Conservation (phyloP, 352 stramenopile species). For the Ochromonadaceae sp. region DNA sequence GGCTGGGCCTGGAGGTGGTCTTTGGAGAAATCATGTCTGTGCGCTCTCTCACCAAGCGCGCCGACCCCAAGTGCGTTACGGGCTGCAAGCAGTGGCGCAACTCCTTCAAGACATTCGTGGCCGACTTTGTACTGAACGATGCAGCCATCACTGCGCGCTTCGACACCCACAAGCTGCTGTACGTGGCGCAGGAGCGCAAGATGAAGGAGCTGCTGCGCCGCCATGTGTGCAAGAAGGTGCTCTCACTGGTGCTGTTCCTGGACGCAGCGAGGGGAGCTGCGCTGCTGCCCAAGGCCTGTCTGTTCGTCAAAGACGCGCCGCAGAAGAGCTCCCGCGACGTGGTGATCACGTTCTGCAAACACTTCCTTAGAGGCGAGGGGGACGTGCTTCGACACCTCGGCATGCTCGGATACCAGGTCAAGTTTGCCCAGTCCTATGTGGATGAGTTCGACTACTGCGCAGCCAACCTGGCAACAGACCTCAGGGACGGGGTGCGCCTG, state of each 20-base stretch:
- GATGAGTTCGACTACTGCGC: slow-evolving; percentile 83
- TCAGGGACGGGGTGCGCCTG: slow-evolving; percentile 82
- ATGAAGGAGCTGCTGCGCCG: slow-evolving; percentile 53
- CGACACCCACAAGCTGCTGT: no score
- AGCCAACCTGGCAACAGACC: slow-evolving; percentile 68
- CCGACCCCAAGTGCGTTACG: no score
- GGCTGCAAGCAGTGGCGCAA: no score
- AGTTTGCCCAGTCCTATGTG: slow-evolving; percentile 67
- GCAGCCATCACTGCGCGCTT: no score
- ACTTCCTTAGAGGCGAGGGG: slow-evolving; percentile 76
- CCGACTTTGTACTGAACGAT: no score
- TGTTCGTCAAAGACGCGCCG: slow-evolving; percentile 46
- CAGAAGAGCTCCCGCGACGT: slow-evolving; percentile 78
- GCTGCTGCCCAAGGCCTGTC: slow-evolving; percentile 24
- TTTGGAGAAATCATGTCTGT: neutral
- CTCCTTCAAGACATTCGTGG: no score
- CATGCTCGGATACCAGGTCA: slow-evolving; percentile 57
- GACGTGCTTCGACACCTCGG: slow-evolving; percentile 80
- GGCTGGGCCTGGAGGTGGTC: slow-evolving; percentile 55
- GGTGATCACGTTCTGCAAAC: slow-evolving; percentile 63
- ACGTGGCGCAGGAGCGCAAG: slow-evolving; percentile 39
- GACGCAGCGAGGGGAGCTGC: slow-evolving; percentile 39
- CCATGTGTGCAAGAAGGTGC: slow-evolving; percentile 55
- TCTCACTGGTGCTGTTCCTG: slow-evolving; percentile 63
- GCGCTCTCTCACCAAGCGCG: no score